Conservation (phyloP, 805 yeast genomes). For the Jamesozyma hellenica region DNA sequence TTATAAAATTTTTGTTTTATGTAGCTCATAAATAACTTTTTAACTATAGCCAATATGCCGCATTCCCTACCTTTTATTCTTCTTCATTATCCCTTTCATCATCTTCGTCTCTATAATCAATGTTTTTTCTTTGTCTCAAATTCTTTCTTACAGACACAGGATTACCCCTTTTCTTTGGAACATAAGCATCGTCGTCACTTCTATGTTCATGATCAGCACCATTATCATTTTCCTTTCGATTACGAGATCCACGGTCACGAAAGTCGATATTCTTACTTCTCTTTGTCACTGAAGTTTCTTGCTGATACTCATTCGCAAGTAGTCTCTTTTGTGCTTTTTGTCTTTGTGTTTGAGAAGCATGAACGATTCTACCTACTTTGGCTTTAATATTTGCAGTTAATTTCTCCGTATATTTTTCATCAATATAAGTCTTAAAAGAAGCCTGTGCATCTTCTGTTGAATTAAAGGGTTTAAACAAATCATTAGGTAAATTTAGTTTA, state of each 20-base stretch:
- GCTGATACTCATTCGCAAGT: slow-evolving; percentile 16
- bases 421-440: slow-evolving; percentile 46
- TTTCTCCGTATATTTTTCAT: slow-evolving; percentile 35
- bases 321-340: slow-evolving; percentile 24
- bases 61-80: neutral
- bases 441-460: slow-evolving; percentile 48
- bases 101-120: slow-evolving; percentile 30
- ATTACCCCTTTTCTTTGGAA: slow-evolving; percentile 8
- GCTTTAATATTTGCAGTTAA: slow-evolving; percentile 28
- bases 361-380: slow-evolving; percentile 25
- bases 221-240: slow-evolving; percentile 13
- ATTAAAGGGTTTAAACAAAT: slow-evolving; percentile 53
- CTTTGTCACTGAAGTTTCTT: slow-evolving; percentile 7
- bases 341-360: slow-evolving; percentile 24
- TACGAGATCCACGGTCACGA: slow-evolving; percentile 4
- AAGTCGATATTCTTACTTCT: slow-evolving; percentile 1
- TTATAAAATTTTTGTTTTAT: neutral
- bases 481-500: slow-evolving; percentile 57
- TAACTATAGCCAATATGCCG: too few relatives aligned
- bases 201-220: slow-evolving; percentile 12
- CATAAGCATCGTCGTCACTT: slow-evolving; percentile 17
- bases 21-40: too few relatives aligned
- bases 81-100: slow-evolving; percentile 21
- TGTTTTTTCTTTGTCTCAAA: slow-evolving; percentile 26
- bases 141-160: slow-evolving; percentile 32